Evolutionary conservation across 345 rosid genomes (phyloP).

Genomic region (Murraya koenigii): DNA sequence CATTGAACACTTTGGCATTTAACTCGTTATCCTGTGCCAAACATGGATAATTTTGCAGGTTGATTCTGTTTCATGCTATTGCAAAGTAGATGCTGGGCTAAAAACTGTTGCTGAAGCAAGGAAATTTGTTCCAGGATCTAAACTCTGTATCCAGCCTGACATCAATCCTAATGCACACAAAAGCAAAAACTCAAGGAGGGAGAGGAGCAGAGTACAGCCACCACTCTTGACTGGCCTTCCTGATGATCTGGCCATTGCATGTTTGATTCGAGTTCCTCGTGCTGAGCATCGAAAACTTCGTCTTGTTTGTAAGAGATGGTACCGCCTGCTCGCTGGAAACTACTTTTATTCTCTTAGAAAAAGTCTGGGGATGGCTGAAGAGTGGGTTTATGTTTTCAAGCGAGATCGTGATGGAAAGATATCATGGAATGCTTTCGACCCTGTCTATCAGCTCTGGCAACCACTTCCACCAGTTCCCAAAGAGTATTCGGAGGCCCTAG

Average conservation of each 20-base stretch:
- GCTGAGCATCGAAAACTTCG: slow-evolving; percentile 84
- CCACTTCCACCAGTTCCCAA: slow-evolving; percentile 96
- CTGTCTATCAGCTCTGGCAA: slow-evolving; percentile 75
- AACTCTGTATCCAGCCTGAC: slow-evolving; percentile 92
- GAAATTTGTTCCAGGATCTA: slow-evolving; percentile 92
- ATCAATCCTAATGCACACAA: slow-evolving; percentile 90
- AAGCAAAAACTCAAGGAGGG: slow-evolving; percentile 64
- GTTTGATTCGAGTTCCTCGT: slow-evolving; percentile 90
- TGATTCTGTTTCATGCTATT: slow-evolving; percentile 93
- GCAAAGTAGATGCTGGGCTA: slow-evolving; percentile 88
- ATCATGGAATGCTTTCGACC: slow-evolving; percentile 93
- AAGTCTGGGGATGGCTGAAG: slow-evolving; percentile 82
- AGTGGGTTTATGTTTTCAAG: slow-evolving; percentile 93
- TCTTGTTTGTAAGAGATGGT: slow-evolving; percentile 87
- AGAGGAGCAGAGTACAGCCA: slow-evolving; percentile 72
- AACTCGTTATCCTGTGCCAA: not conserved
- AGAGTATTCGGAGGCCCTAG: slow-evolving; percentile 87
- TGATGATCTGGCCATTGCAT: slow-evolving; percentile 92
- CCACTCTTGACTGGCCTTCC: slow-evolving; percentile 94
- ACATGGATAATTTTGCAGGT: slow-evolving; percentile 54
- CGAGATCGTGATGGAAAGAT: slow-evolving; percentile 90
- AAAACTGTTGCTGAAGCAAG: slow-evolving; percentile 93
- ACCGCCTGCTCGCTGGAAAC: slow-evolving; percentile 65
- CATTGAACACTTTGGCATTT: too few relatives aligned
- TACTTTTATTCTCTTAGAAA: slow-evolving; percentile 78